A percentile compares a stretch with the other conserved stretches of the same genome.
Evolutionary conservation across 2,329 filamentous ascomycete species (phyloP).

Genomic region (Xylariaceae sp.): DNA sequence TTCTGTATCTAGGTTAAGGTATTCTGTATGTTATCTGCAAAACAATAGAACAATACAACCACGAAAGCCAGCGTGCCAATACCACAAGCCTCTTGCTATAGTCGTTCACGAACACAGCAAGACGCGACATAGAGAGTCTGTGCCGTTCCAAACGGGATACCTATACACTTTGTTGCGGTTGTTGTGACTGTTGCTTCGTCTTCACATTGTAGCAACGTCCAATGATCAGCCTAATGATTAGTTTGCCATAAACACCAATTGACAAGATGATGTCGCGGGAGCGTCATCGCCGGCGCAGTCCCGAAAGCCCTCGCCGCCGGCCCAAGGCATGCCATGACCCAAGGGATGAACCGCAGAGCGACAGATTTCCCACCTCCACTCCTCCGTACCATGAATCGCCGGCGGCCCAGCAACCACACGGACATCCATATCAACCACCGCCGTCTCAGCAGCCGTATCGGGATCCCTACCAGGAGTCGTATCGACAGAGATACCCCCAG

Average conservation of each 20-base stretch:
- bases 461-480: slow-evolving; percentile 4
- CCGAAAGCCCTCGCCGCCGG: slow-evolving; percentile 50
- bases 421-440: neutral
- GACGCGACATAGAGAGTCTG: too few species aligned
- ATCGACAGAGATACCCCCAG: slow-evolving; percentile 6
- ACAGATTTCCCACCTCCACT: slow-evolving; percentile 20
- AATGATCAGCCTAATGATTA: slow-evolving; percentile 22
- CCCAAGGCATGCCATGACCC: slow-evolving; percentile 39
- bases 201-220: slow-evolving; percentile 11
- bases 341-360: slow-evolving; percentile 33
- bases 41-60: neutral
- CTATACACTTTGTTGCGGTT: too few species aligned
- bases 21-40: too few species aligned
- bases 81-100: slow-evolving; percentile 2
- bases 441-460: neutral
- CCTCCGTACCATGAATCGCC: slow-evolving; percentile 17
- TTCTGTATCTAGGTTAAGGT: too few species aligned
- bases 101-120: too few species aligned
- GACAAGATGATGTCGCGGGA: slow-evolving; percentile 45
- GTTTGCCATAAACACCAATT: slow-evolving; percentile 17
- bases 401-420: neutral
- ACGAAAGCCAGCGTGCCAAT: too few species aligned
- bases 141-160: neutral
- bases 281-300: slow-evolving; percentile 51
- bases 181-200: slow-evolving; percentile 11